A percentile compares a stretch with the other conserved stretches of the same genome.
These are phyloP conservation scores for Mikania micrantha DNA, from an alignment of 129 eudicot species.

Conservation along the genomic window DNA sequence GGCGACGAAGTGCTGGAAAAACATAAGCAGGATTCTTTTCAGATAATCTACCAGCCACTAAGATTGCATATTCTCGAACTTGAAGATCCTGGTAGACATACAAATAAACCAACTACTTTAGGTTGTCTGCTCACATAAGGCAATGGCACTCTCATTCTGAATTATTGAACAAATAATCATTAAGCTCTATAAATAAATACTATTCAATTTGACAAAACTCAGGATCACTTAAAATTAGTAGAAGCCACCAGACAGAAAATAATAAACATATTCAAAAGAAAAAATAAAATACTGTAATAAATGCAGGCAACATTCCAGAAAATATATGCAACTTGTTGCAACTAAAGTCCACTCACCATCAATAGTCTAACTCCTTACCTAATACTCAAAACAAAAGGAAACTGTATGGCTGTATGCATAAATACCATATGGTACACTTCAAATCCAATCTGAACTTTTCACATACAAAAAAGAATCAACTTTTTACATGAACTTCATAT, in stretches of 20 bases:
- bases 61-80: slow-evolving; percentile 89
- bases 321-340: background rate
- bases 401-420: background rate
- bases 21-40: slow-evolving; percentile 98
- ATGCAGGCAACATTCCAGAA: background rate
- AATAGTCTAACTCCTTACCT: background rate
- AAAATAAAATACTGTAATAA: background rate
- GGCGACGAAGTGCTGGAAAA: slow-evolving; percentile 96
- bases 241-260: background rate
- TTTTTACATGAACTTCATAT: background rate
- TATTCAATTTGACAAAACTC: slow-evolving; percentile 1
- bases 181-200: background rate
- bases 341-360: background rate
- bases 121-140: background rate
- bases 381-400: background rate
- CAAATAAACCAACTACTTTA: background rate
- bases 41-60: slow-evolving; percentile 93
- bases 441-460: background rate
- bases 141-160: slow-evolving; percentile 1
- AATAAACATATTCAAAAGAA: background rate
- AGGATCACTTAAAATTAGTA: slow-evolving; percentile 3
- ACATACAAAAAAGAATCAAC: background rate
- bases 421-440: slow-evolving; percentile 1
- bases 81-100: slow-evolving; percentile 67
- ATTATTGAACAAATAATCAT: background rate